Evolutionary conservation across 306 rosid species (phyloP).

Genomic region (Erythrophleum fordii): DNA sequence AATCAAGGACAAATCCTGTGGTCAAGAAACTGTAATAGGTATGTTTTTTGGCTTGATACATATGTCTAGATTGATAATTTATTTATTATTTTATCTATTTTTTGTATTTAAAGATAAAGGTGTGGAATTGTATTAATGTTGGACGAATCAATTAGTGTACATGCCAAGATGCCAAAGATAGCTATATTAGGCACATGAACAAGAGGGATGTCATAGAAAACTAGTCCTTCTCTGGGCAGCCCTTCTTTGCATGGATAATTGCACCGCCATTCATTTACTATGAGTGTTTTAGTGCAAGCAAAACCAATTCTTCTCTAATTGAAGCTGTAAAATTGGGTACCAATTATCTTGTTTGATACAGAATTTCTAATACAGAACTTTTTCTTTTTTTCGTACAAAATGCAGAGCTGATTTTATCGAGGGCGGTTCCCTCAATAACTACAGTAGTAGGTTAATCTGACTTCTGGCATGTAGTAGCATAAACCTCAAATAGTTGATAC

Average conservation of each 20-base stretch:
- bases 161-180: not conserved
- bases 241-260: not conserved
- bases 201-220: constrained; percentile 1
- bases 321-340: not conserved
- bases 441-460: not conserved
- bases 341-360: not conserved
- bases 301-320: not conserved
- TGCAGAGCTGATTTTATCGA: not conserved
- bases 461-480: not conserved
- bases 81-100: not conserved
- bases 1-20: constrained; percentile 95
- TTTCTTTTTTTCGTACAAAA: not conserved
- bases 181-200: constrained; percentile 9
- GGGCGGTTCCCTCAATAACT: not conserved
- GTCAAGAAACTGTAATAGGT: constrained; percentile 90
- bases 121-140: not conserved
- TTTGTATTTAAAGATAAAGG: not conserved
- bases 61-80: constrained; percentile 20
- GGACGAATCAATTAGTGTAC: not conserved
- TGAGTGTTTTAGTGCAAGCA: not conserved
- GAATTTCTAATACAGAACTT: not conserved
- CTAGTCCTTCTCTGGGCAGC: constrained; percentile 1
- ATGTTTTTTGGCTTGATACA: constrained; percentile 34
- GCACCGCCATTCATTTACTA: not conserved
- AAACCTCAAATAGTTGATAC: not conserved